A percentile compares a stretch with the other conserved stretches of the same genome.
Conservation (phyloP, 495 filamentous ascomycete species). For the Aspergillus biplanus region DNA sequence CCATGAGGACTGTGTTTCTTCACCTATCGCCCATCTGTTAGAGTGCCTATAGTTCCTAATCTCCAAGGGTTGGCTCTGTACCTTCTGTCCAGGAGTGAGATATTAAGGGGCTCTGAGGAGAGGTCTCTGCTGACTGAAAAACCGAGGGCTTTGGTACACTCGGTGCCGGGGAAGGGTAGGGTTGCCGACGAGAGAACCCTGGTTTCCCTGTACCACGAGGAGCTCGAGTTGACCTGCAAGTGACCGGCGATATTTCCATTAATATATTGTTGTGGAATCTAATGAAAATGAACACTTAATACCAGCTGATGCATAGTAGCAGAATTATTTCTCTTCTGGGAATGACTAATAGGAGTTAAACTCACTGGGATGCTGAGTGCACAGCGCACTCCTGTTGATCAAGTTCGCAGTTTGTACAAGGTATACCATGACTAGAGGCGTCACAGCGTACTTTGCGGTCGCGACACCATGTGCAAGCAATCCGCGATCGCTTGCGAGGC, state of each 20-base stretch:
- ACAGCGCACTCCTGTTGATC: constrained; percentile 11
- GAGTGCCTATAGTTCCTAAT: not conserved
- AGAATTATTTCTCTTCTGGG: not conserved
- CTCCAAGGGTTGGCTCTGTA: not conserved
- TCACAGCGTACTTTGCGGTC: constrained; percentile 15
- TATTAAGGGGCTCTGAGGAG: not conserved
- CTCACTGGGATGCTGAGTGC: constrained; percentile 3
- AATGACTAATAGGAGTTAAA: not conserved
- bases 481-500: constrained; percentile 5
- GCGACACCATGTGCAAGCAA: constrained; percentile 17
- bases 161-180: constrained; percentile 4
- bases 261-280: constrained; percentile 1
- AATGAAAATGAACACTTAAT: not conserved
- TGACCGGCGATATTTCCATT: not conserved
- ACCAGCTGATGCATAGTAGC: not conserved
- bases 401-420: constrained; percentile 17
- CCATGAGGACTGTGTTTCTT: not conserved
- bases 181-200: not conserved
- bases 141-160: not conserved
- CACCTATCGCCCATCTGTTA: not conserved
- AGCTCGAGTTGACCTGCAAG: not conserved
- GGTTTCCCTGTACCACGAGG: not conserved
- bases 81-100: not conserved
- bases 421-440: constrained; percentile 11
- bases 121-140: not conserved